phyloP scores from a whole-genome alignment of 306 rosid genomes.

The Astragalus membranaceus region DNA sequence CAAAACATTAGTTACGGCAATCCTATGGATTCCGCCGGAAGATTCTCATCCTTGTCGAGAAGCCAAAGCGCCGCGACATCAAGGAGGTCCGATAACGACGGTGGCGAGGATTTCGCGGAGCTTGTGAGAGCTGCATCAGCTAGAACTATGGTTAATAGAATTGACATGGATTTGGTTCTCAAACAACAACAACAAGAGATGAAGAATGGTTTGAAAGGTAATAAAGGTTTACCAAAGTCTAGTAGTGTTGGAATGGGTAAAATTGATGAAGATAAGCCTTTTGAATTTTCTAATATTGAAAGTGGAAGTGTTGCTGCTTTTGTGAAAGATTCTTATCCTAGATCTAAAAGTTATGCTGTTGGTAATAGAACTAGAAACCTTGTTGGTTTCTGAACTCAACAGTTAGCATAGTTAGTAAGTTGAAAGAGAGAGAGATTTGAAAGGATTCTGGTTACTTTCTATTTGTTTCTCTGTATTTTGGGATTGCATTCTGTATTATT shows the following conservation, averaged over 20 bases:
- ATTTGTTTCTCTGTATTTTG: neutral
- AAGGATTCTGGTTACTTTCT: neutral
- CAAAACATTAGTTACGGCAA: constrained; percentile 17
- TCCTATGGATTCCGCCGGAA: constrained; percentile 23
- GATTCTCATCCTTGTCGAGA: constrained; percentile 37
- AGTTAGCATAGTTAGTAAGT: neutral
- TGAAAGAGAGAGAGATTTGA: neutral
- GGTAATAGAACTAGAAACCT: constrained; percentile 20
- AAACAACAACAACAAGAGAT: constrained; percentile 17
- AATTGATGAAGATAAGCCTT: constrained; percentile 59
- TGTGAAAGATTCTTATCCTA: constrained; percentile 27
- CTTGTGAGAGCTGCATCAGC: constrained; percentile 74
- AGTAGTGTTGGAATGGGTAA: constrained; percentile 57
- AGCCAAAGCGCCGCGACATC: constrained; percentile 43
- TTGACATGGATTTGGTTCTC: constrained; percentile 43
- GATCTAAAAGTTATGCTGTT: constrained; percentile 66
- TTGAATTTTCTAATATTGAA: constrained; percentile 23
- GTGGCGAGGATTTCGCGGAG: constrained; percentile 45
- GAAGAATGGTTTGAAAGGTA: neutral
- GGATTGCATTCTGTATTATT: neutral
- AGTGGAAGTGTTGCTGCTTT: neutral
- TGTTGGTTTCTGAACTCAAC: neutral
- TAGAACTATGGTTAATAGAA: constrained; percentile 26
- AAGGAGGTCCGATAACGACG: constrained; percentile 11
- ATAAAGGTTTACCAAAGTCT: constrained; percentile 47